Evolutionary conservation across 106 monocot species (phyloP).

Genomic region (Ottelia alismoides): DNA sequence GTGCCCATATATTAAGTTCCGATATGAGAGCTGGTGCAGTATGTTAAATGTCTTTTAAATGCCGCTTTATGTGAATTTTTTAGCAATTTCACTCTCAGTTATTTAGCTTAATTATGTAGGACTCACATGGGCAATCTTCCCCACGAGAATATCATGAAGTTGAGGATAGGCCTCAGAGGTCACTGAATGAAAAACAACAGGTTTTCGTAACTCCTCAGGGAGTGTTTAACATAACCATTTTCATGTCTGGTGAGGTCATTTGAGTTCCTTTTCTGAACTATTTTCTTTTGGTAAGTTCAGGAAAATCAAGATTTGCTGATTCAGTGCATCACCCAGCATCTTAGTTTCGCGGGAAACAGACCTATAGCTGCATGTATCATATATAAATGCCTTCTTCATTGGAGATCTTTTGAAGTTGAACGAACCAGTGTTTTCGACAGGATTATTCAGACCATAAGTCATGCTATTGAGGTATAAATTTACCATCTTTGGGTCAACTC

Average conservation of each 20-base stretch:
- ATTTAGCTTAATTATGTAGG: constrained; percentile 25
- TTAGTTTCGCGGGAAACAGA: constrained; percentile 73
- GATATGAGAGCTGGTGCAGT: not conserved
- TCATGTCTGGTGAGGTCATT: no score
- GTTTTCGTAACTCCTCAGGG: constrained; percentile 7
- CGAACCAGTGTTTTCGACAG: constrained; percentile 93
- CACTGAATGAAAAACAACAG: constrained; percentile 98
- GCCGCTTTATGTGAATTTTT: not conserved
- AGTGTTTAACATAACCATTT: not conserved
- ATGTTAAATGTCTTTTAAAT: not conserved
- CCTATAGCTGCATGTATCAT: constrained; percentile 93
- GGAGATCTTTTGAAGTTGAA: constrained; percentile 99
- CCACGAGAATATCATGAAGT: constrained; percentile 55
- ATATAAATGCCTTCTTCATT: constrained; percentile 96
- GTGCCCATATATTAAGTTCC: constrained; percentile 21
- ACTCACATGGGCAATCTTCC: constrained; percentile 28
- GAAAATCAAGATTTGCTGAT: constrained; percentile 94
- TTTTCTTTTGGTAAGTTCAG: constrained; percentile 24
- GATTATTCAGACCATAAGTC: constrained; percentile 96
- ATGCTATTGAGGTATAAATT: constrained; percentile 94
- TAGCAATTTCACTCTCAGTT: no score
- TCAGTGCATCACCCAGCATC: constrained; percentile 71
- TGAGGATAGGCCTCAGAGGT: constrained; percentile 91
- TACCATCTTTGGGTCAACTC: no score
- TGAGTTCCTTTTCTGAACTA: no score